These are phyloP conservation scores for Ploettnerulaceae sp. DNA, from an alignment of 2,329 filamentous ascomycete species.

Conservation along the genomic window DNA sequence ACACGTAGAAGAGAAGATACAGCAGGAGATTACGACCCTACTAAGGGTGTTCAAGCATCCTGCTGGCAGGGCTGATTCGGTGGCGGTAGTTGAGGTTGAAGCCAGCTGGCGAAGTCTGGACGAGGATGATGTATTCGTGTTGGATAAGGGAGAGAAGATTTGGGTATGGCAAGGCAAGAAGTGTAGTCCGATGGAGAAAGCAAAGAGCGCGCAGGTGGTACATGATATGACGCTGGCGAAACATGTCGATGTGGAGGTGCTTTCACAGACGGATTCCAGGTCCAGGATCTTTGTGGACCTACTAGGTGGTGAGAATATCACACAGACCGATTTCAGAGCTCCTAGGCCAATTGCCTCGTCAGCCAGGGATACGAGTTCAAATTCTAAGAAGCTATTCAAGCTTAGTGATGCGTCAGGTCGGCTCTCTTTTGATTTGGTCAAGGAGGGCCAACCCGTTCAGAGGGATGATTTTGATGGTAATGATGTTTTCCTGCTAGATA, in stretches of 20 bases:
- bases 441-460: constrained; percentile 45
- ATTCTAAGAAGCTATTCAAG: constrained; percentile 47
- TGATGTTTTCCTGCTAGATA: constrained; percentile 59
- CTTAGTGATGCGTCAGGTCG: constrained; percentile 57
- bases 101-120: constrained; percentile 58
- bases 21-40: constrained; percentile 45
- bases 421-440: constrained; percentile 53
- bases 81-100: constrained; percentile 60
- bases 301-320: constrained; percentile 45
- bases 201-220: constrained; percentile 62
- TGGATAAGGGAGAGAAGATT: constrained; percentile 59
- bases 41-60: constrained; percentile 58
- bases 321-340: constrained; percentile 39
- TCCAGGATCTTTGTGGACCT: constrained; percentile 51
- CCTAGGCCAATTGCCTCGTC: constrained; percentile 38
- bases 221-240: constrained; percentile 60
- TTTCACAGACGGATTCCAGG: constrained; percentile 55
- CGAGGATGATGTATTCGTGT: constrained; percentile 60
- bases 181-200: constrained; percentile 65
- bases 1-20: constrained; percentile 50
- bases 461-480: constrained; percentile 49
- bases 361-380: constrained; percentile 18
- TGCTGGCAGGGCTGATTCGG: constrained; percentile 41
- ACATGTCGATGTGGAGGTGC: constrained; percentile 59
- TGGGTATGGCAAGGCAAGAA: constrained; percentile 65